These are phyloP conservation scores for Yamadazyma insecticola DNA, from an alignment of 805 yeast genomes.

Conservation along the genomic window DNA sequence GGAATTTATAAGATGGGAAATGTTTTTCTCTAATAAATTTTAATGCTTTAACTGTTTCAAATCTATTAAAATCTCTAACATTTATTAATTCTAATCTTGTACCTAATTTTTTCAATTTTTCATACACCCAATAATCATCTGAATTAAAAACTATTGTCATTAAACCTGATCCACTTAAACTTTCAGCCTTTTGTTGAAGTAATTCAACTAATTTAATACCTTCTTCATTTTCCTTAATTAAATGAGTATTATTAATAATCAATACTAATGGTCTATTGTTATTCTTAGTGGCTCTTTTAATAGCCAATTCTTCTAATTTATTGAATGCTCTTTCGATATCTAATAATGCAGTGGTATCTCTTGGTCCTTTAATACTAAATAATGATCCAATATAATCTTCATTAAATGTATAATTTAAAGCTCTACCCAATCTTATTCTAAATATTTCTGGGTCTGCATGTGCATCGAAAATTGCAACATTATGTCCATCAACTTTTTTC, in stretches of 20 bases:
- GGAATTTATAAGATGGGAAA: constrained; percentile 29
- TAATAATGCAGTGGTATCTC: constrained; percentile 76
- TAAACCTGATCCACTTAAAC: constrained; percentile 67
- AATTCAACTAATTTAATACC: constrained; percentile 68
- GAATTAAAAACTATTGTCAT: constrained; percentile 69
- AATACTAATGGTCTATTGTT: constrained; percentile 55
- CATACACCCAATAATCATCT: constrained; percentile 87
- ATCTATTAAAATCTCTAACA: constrained; percentile 56
- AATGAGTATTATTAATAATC: constrained; percentile 70
- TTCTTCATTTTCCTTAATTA: constrained; percentile 71
- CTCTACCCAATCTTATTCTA: constrained; percentile 70
- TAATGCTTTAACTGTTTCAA: constrained; percentile 53
- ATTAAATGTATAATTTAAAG: constrained; percentile 65
- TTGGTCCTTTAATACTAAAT: constrained; percentile 76
- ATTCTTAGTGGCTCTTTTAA: constrained; percentile 37
- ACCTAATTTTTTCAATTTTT: constrained; percentile 63
- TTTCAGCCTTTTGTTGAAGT: constrained; percentile 79
- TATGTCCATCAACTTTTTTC: constrained; percentile 55
- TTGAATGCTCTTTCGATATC: constrained; percentile 82
- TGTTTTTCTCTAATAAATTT: constrained; percentile 43
- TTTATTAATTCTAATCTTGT: constrained; percentile 72
- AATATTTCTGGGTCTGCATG: constrained; percentile 84
- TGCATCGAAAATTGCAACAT: constrained; percentile 72
- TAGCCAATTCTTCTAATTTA: constrained; percentile 69
- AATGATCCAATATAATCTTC: constrained; percentile 83